Conservation (phyloP, 768 basidiomycete species). For the Bullera alba region DNA sequence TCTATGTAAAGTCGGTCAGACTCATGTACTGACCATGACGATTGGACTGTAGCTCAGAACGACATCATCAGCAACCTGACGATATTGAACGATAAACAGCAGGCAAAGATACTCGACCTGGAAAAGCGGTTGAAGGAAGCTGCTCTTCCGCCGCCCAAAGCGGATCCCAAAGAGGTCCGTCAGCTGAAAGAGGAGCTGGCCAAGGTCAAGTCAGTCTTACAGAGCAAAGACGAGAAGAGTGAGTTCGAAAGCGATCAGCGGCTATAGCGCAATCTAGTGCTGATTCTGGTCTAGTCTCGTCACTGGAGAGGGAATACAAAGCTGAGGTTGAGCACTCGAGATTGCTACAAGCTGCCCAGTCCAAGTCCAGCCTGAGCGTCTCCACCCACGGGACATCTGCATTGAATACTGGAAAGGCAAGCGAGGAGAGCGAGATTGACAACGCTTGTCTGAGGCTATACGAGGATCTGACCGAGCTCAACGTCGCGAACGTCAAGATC, state of each 20-base stretch:
- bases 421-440: slow-evolving; percentile 52
- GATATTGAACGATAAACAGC: slow-evolving; percentile 33
- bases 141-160: background rate
- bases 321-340: slow-evolving; percentile 35
- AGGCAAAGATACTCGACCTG: slow-evolving; percentile 17
- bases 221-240: slow-evolving; percentile 34
- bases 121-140: slow-evolving; percentile 19
- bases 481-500: slow-evolving; percentile 60
- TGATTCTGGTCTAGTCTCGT: slow-evolving; percentile 10
- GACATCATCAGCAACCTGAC: slow-evolving; percentile 35
- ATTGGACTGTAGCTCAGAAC: slow-evolving; percentile 30
- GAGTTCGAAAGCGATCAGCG: slow-evolving; percentile 6
- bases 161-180: slow-evolving; percentile 37
- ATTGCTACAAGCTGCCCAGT: slow-evolving; percentile 11
- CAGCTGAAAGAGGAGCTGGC: slow-evolving; percentile 29
- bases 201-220: slow-evolving; percentile 10
- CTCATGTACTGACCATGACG: background rate
- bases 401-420: background rate
- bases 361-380: background rate
- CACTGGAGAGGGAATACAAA: slow-evolving; percentile 32
- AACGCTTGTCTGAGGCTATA: slow-evolving; percentile 64
- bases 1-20: no score
- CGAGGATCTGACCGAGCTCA: slow-evolving; percentile 75
- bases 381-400: background rate
- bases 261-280: background rate